Conservation (phyloP, 2,329 filamentous ascomycete species). For the Xylariales sp. region DNA sequence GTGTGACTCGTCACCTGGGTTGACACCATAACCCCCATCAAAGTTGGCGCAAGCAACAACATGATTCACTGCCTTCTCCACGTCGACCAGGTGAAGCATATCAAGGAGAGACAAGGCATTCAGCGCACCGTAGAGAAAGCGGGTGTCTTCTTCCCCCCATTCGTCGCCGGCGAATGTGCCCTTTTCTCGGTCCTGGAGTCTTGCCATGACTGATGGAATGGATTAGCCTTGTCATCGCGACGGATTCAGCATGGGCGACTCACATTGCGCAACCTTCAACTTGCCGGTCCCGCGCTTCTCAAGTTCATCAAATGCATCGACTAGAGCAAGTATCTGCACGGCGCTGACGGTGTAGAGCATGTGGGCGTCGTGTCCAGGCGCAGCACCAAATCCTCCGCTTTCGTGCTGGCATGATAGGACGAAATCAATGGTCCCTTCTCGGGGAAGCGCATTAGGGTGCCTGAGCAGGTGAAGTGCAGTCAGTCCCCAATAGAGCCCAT, state of each 20-base stretch:
- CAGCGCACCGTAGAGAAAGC: conserved; percentile 91
- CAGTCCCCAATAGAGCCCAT: conserved; percentile 96
- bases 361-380: conserved; percentile 93
- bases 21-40: conserved; percentile 92
- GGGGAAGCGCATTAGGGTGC: conserved; percentile 82
- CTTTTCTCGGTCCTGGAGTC: conserved; percentile 80
- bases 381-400: conserved; percentile 91
- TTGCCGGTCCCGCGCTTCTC: conserved; percentile 78
- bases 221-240: conserved; percentile 36
- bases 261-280: conserved; percentile 82
- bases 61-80: conserved; percentile 82
- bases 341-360: conserved; percentile 96
- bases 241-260: conserved; percentile 52
- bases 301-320: conserved; percentile 86
- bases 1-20: conserved; percentile 92
- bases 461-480: conserved; percentile 87
- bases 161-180: conserved; percentile 94
- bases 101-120: conserved; percentile 89
- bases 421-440: conserved; percentile 85
- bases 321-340: conserved; percentile 88
- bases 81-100: conserved; percentile 77
- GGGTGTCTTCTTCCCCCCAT: conserved; percentile 96
- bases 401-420: conserved; percentile 94
- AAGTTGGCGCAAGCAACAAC: conserved; percentile 89
- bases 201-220: conserved; percentile 73